A percentile compares a stretch with the other conserved stretches of the same genome.
These are phyloP conservation scores for Begonia masoniana DNA, from an alignment of 306 rosid species.

Conservation along the genomic window DNA sequence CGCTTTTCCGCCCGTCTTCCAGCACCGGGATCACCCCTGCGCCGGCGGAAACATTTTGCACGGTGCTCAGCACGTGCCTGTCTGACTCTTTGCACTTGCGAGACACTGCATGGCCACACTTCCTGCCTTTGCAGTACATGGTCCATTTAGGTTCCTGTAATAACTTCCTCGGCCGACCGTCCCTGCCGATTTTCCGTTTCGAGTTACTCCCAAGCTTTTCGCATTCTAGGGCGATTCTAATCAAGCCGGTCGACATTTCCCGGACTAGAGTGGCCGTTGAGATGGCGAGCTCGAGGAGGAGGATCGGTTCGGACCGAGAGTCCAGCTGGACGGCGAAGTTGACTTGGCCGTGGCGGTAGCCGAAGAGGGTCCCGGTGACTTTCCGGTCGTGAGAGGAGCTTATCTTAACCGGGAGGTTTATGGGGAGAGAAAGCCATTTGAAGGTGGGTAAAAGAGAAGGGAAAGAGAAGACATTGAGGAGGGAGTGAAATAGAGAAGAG, in stretches of 20 bases:
- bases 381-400: conserved; percentile 37
- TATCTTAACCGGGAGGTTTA: conserved; percentile 25
- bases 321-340: conserved; percentile 79
- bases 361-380: conserved; percentile 88
- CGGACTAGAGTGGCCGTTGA: conserved; percentile 64
- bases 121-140: conserved; percentile 79
- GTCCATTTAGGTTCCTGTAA: conserved; percentile 71
- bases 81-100: conserved; percentile 63
- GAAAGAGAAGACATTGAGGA: conserved; percentile 6
- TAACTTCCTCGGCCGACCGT: conserved; percentile 20
- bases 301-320: conserved; percentile 50
- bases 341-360: conserved; percentile 71
- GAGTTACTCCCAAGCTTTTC: conserved; percentile 10
- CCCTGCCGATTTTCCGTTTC: not conserved
- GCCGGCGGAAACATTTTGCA: conserved; percentile 75
- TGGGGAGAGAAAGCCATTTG: conserved; percentile 60
- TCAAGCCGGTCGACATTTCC: conserved; percentile 89
- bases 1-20: conserved; percentile 25
- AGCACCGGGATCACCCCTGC: conserved; percentile 79
- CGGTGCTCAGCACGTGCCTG: conserved; percentile 51
- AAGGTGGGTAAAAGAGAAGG: conserved; percentile 40
- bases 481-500: conserved; percentile 48
- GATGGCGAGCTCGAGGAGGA: conserved; percentile 63
- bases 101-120: conserved; percentile 53
- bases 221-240: conserved; percentile 73